Conservation (phyloP, 345 rosid genomes). For the Camelina hispida region DNA sequence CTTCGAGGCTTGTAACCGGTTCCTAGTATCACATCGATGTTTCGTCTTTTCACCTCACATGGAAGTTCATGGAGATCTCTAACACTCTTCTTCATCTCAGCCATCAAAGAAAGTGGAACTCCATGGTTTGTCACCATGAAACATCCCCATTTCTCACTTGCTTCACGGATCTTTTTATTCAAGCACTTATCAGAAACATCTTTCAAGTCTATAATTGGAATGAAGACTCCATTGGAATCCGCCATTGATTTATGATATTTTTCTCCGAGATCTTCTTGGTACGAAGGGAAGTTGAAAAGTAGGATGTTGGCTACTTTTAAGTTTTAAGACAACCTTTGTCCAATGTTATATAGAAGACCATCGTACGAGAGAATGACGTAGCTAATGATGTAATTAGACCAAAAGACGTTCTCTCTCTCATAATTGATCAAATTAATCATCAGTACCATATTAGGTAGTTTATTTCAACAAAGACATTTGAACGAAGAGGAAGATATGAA, state of each 20-base stretch:
- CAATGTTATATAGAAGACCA: neutral
- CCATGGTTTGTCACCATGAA: conserved; percentile 71
- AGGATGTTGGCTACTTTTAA: conserved; percentile 3
- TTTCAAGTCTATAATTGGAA: conserved; percentile 59
- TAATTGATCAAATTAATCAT: neutral
- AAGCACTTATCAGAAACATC: conserved; percentile 43
- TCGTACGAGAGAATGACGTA: neutral
- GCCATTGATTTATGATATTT: conserved; percentile 17
- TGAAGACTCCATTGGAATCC: neutral
- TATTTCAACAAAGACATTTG: neutral
- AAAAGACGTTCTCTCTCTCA: neutral
- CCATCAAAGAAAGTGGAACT: conserved; percentile 51
- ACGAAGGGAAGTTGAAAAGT: neutral
- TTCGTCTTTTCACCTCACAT: conserved; percentile 55
- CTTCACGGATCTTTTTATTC: conserved; percentile 51
- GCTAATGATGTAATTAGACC: neutral
- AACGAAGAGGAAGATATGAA: neutral
- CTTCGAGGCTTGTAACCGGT: conserved; percentile 67
- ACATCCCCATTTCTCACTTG: conserved; percentile 78
- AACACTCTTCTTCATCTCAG: conserved; percentile 67
- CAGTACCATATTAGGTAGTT: neutral
- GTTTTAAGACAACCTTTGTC: neutral
- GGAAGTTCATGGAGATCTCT: conserved; percentile 69
- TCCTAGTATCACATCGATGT: conserved; percentile 60
- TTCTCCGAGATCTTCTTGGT: neutral